phyloP scores from a whole-genome alignment of 257 asterid genomes.

The Leptodermis oblonga region DNA sequence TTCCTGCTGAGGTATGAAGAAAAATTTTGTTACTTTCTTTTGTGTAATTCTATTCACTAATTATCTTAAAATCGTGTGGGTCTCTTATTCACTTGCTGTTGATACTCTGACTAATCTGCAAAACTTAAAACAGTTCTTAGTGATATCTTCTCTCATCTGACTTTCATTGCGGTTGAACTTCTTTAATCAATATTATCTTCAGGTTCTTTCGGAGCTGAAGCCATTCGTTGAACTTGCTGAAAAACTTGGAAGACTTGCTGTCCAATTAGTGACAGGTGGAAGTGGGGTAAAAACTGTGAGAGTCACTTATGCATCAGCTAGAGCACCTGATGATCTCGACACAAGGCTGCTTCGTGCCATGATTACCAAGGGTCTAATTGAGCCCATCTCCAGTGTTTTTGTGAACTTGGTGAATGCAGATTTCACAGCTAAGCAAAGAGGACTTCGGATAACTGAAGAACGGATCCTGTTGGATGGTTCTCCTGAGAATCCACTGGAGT shows the following conservation, averaged over 20 bases:
- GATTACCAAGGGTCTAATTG: constrained; percentile 90
- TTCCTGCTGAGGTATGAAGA: constrained; percentile 74
- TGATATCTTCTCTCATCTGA: neutral
- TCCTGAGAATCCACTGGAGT: constrained; percentile 77
- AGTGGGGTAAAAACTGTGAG: constrained; percentile 69
- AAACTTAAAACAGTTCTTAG: neutral
- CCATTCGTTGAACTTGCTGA: constrained; percentile 85
- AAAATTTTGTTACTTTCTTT: neutral
- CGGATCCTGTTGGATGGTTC: constrained; percentile 66
- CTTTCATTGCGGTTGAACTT: neutral
- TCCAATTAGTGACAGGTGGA: constrained; percentile 88
- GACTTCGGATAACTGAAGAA: constrained; percentile 71
- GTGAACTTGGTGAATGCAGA: constrained; percentile 87
- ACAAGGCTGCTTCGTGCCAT: constrained; percentile 88
- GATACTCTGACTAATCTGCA: neutral
- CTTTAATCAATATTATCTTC: constrained; percentile 18
- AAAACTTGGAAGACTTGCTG: constrained; percentile 93
- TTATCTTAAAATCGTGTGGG: neutral
- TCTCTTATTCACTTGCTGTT: neutral
- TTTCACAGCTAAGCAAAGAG: constrained; percentile 89
- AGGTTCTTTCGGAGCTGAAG: constrained; percentile 83
- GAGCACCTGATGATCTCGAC: constrained; percentile 93
- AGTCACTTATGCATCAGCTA: constrained; percentile 71
- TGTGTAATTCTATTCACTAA: too few relatives aligned
- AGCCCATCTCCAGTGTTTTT: constrained; percentile 74